These are phyloP conservation scores for Saraca asoca DNA, from an alignment of 331 rosid species.

Conservation along the genomic window DNA sequence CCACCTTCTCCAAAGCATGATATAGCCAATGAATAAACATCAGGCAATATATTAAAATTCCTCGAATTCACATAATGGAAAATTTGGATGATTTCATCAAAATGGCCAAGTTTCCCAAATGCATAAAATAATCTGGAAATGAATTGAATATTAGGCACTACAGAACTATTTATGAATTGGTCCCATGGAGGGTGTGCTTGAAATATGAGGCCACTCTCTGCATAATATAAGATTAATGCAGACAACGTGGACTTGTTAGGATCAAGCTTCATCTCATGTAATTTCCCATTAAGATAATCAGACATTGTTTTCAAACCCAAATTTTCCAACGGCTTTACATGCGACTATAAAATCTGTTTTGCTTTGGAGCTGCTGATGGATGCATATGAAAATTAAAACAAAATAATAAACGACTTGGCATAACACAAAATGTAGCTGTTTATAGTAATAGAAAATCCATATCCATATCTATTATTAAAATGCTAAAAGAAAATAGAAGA, in stretches of 20 bases:
- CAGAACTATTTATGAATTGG: slow-evolving; percentile 63
- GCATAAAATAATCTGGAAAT: slow-evolving; percentile 58
- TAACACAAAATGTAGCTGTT: too few species aligned
- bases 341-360: too few species aligned
- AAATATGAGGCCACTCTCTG: slow-evolving; percentile 51
- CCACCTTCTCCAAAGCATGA: slow-evolving; percentile 74
- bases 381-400: too few species aligned
- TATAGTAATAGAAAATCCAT: too few species aligned
- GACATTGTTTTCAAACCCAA: slow-evolving; percentile 43
- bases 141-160: slow-evolving; percentile 48
- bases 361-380: too few species aligned
- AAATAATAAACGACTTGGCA: too few species aligned
- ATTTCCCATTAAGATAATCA: slow-evolving; percentile 44
- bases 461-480: too few species aligned
- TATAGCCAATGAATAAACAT: slow-evolving; percentile 66
- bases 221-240: slow-evolving; percentile 53
- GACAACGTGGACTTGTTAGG: slow-evolving; percentile 43
- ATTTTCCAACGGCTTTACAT: background rate
- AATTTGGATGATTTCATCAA: slow-evolving; percentile 42
- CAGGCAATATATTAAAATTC: slow-evolving; percentile 51
- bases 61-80: slow-evolving; percentile 49
- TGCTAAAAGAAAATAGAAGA: too few species aligned
- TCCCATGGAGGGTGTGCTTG: slow-evolving; percentile 67
- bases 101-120: slow-evolving; percentile 48
- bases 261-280: slow-evolving; percentile 42